These are phyloP conservation scores for Exophiala oligosperma DNA, from an alignment of 2,329 filamentous ascomycete genomes.

Conservation along the genomic window DNA sequence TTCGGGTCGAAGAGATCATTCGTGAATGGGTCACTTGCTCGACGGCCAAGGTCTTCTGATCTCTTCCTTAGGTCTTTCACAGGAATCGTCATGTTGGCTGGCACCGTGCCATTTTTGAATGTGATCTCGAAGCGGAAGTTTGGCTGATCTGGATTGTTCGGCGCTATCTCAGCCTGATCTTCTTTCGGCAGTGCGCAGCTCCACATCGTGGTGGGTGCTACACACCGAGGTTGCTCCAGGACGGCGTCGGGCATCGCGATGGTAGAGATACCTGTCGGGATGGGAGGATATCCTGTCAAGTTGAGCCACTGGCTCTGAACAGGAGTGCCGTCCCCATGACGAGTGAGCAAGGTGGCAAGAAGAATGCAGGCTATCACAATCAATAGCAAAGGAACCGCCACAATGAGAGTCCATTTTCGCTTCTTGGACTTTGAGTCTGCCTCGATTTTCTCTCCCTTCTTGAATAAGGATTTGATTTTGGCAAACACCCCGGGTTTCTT, in stretches of 20 bases:
- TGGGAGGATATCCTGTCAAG: slow-evolving; percentile 79
- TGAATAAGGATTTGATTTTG: slow-evolving; percentile 10
- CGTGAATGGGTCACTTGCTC: slow-evolving; percentile 36
- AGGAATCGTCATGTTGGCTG: slow-evolving; percentile 62
- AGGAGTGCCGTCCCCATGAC: slow-evolving; percentile 42
- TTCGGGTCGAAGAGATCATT: slow-evolving; percentile 43
- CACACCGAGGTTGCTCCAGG: slow-evolving; percentile 66
- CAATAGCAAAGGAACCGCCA: slow-evolving; percentile 56
- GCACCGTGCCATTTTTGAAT: slow-evolving; percentile 56
- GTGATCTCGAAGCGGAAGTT: slow-evolving; percentile 77
- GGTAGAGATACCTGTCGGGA: slow-evolving; percentile 80
- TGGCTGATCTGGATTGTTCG: slow-evolving; percentile 68
- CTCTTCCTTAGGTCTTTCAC: slow-evolving; percentile 38
- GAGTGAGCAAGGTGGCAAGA: slow-evolving; percentile 58
- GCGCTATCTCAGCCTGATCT: slow-evolving; percentile 63
- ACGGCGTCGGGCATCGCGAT: slow-evolving; percentile 71
- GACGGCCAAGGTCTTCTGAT: slow-evolving; percentile 38
- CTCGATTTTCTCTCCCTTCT: not conserved
- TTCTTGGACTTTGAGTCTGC: slow-evolving; percentile 45
- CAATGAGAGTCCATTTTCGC: slow-evolving; percentile 49
- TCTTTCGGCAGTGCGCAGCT: slow-evolving; percentile 83
- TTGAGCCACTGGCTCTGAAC: slow-evolving; percentile 71
- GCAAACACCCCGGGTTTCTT: slow-evolving; percentile 47
- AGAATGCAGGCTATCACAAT: slow-evolving; percentile 48
- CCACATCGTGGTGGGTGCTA: slow-evolving; percentile 74